These are phyloP conservation scores for Wallacemonas sp. DNA, from an alignment of 208 protist genomes.

Conservation along the genomic window DNA sequence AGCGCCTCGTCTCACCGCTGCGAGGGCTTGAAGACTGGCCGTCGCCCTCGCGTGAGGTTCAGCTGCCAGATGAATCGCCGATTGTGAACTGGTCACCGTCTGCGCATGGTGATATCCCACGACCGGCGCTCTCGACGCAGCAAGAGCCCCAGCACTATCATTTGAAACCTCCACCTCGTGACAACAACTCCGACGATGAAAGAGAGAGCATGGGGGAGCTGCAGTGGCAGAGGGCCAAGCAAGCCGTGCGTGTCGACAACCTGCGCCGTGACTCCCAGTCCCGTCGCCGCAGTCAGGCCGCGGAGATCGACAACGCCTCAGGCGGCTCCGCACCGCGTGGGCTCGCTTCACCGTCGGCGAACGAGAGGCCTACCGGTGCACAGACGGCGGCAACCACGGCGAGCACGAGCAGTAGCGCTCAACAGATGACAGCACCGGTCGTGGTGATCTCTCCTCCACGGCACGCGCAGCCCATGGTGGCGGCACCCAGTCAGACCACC, in stretches of 20 bases:
- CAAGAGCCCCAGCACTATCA: too few relatives aligned
- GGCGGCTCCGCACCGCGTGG: too few relatives aligned
- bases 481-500: background rate
- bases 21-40: background rate
- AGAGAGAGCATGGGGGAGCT: background rate
- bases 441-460: background rate
- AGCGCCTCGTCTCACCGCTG: background rate
- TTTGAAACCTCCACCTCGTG: too few relatives aligned
- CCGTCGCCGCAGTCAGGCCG: background rate
- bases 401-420: too few relatives aligned
- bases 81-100: background rate
- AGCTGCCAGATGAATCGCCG: background rate
- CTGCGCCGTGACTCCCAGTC: background rate
- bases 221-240: conserved; percentile 7
- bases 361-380: too few relatives aligned
- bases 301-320: too few relatives aligned
- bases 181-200: too few relatives aligned
- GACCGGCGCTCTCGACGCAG: background rate
- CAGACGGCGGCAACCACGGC: background rate
- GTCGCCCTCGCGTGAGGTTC: background rate
- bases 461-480: too few relatives aligned
- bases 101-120: background rate
- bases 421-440: too few relatives aligned
- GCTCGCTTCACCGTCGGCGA: too few relatives aligned
- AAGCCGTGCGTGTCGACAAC: background rate